Conservation (phyloP, 2,329 filamentous ascomycete species). For the Fusarium succisae region DNA sequence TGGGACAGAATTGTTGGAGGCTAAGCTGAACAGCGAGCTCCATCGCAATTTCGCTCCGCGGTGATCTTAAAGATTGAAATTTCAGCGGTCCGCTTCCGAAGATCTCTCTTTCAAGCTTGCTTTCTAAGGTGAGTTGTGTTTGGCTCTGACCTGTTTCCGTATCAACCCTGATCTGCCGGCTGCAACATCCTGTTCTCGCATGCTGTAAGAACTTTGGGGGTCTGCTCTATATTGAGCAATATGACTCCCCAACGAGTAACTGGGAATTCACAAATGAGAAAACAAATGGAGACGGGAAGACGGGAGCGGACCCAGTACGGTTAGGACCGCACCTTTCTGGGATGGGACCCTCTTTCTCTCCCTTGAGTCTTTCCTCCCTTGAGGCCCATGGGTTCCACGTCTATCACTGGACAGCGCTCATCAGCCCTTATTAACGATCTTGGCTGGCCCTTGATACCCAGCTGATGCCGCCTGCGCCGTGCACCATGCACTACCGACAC, state of each 20-base stretch:
- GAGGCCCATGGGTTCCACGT: conserved; percentile 23
- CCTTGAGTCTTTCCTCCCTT: conserved; percentile 27
- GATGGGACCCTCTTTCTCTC: conserved; percentile 15
- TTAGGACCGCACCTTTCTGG: conserved; percentile 39
- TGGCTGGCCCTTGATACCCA: conserved; percentile 36
- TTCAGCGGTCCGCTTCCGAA: conserved; percentile 11
- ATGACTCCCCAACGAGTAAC: conserved; percentile 8
- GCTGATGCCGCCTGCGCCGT: conserved; percentile 40
- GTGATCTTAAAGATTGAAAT: conserved; percentile 31
- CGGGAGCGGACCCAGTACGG: conserved; percentile 42
- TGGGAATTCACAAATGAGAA: conserved; percentile 29
- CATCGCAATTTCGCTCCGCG: conserved; percentile 37
- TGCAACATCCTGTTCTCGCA: not conserved
- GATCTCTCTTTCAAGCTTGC: conserved; percentile 11
- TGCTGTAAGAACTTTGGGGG: not conserved
- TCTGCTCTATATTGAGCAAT: conserved; percentile 1
- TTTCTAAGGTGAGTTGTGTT: conserved; percentile 28
- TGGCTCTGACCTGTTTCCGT: conserved; percentile 2
- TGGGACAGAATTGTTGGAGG: conserved; percentile 20
- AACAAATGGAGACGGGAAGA: conserved; percentile 42
- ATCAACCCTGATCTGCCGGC: not conserved
- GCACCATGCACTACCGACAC: conserved; percentile 40
- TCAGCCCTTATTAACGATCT: conserved; percentile 29
- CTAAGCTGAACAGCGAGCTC: conserved; percentile 23
- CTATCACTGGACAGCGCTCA: conserved; percentile 24